Percentiles rank a stretch among this genome's conserved stretches.
Evolutionary conservation across 331 rosid genomes (phyloP).

Genomic region (Erythrophleum ivorense): DNA sequence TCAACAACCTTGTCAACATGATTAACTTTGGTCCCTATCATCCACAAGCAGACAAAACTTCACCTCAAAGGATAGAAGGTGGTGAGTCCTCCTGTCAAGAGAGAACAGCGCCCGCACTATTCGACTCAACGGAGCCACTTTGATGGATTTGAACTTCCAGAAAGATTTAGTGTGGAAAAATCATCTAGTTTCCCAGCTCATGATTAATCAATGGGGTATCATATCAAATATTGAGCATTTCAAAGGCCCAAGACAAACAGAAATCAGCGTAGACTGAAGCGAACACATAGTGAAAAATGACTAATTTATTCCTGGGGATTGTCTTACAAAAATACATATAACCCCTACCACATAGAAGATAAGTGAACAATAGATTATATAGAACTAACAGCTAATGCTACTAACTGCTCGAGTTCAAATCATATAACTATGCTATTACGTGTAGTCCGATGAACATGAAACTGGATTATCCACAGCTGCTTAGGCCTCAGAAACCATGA

Average conservation of each 20-base stretch:
- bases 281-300: neutral
- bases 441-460: constrained; percentile 6
- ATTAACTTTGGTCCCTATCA: neutral
- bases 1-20: neutral
- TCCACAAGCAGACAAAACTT: neutral
- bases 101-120: neutral
- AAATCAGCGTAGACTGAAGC: neutral
- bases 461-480: constrained; percentile 21
- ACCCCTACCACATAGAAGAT: constrained; percentile 28
- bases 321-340: constrained; percentile 23
- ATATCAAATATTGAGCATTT: neutral
- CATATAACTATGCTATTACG: constrained; percentile 19
- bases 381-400: neutral
- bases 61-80: neutral
- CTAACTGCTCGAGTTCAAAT: constrained; percentile 16
- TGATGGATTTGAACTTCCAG: neutral
- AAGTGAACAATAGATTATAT: neutral
- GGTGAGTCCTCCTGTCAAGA: neutral
- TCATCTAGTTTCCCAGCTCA: neutral
- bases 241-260: neutral
- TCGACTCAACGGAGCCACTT: neutral
- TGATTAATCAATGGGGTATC: neutral
- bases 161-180: neutral
- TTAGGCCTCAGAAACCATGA: constrained; percentile 69
- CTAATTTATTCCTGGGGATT: constrained; percentile 27